These are phyloP conservation scores for Fistulifera pelliculosa DNA, from an alignment of 108 stramenopile species.

Conservation along the genomic window DNA sequence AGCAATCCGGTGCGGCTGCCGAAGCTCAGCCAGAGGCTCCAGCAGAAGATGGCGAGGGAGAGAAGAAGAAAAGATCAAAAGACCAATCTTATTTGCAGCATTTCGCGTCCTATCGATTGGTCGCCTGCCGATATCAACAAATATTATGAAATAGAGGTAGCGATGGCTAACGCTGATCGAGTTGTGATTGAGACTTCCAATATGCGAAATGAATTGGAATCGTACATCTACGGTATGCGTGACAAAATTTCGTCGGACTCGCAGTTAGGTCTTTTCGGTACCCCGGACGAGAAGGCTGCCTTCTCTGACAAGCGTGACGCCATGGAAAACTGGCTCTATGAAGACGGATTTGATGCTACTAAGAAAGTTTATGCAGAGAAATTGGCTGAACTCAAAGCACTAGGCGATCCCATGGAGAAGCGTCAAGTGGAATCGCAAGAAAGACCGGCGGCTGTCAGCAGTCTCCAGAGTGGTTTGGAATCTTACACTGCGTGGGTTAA, in stretches of 20 bases:
- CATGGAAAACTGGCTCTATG: conserved; percentile 97
- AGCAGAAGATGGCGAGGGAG: conserved; percentile 41
- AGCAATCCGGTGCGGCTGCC: conserved; percentile 22
- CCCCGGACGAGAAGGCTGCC: conserved; percentile 70
- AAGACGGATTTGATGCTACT: conserved; percentile 95
- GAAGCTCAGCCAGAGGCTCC: conserved; percentile 31
- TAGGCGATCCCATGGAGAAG: conserved; percentile 84
- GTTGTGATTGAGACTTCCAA: conserved; percentile 91
- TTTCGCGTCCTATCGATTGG: conserved; percentile 62
- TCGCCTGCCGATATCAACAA: conserved; percentile 71
- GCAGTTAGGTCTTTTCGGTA: conserved; percentile 63
- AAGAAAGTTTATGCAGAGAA: conserved; percentile 87
- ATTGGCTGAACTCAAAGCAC: conserved; percentile 73
- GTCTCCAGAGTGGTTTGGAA: conserved; percentile 73
- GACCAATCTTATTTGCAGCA: conserved; percentile 75
- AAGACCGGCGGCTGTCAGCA: conserved; percentile 63
- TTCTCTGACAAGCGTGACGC: conserved; percentile 62
- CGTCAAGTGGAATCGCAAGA: conserved; percentile 67
- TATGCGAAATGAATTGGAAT: conserved; percentile 97
- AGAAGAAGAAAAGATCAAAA: conserved; percentile 91
- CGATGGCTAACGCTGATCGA: conserved; percentile 83
- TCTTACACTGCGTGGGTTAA: conserved; percentile 80
- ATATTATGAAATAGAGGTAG: conserved; percentile 73
- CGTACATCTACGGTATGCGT: conserved; percentile 97
- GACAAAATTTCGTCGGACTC: conserved; percentile 87